Base-by-base conservation (phyloP, 106 monocot species). In the Dendrobium chrysotoxum region DNA sequence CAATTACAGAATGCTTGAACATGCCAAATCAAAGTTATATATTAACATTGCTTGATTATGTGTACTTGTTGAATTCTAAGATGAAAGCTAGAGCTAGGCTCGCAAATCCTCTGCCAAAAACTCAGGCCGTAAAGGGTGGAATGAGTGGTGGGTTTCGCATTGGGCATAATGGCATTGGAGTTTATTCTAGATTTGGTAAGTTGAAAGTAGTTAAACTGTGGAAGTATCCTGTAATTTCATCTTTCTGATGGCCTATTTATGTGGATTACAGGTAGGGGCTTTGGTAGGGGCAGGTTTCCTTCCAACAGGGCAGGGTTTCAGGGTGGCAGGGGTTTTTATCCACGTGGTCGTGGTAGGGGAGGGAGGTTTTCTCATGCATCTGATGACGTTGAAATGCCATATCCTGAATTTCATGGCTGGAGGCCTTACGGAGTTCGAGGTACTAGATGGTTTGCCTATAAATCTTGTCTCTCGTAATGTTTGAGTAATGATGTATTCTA, bases 71-170 rank as follows among this genome's bases (percentile, higher is more conserved):
- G 67, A 47, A 54, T 66, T 65, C 17, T 75, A 58, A 93, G 93
- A 87, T 83, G 75, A 93, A 87, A 79, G 87, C 85, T 55, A 87
- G 90, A 84, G 93, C 90, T 58, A 87, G 93, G 66, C 87, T 93
- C 72, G 88, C 93, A 42, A 93, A 93, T 86, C 93, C 89, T 57
- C 78, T 88, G 35, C 90, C 93, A 8, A 91, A 93, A 89, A 89
- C 85, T 58, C 90, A 91, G 68, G 90, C 88, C 83, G 90, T 93
- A 44, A 93, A 93, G 71, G 90, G 93, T 82, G 90, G 90, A 74
- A 93, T 93, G 85, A 85, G 87, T 84, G 93, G 90, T 80, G 93
- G 93, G 6, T 93, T 88, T 78, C 86, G 84, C 53, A 93, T 93
- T 83, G 90, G 88, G 41, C 83, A 81, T 50, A 42, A 73, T 84